Evolutionary conservation across 1,284 basidiomycete genomes (phyloP).

Genomic region (Cryptococcus sp.): DNA sequence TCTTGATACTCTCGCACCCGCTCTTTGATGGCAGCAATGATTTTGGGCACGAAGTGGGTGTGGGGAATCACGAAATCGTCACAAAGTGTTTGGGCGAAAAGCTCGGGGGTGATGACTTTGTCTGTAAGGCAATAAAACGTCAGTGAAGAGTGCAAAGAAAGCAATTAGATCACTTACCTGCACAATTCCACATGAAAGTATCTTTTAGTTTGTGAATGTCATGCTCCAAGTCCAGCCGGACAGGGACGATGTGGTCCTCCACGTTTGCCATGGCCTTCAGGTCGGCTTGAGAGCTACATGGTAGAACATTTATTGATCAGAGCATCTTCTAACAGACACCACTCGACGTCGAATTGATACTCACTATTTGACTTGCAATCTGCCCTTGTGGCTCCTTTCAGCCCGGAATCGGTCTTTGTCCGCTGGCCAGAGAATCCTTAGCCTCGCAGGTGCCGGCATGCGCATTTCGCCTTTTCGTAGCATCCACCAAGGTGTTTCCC

Average conservation of each 20-base stretch:
- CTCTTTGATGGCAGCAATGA: conserved; percentile 82
- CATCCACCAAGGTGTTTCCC: conserved; percentile 47
- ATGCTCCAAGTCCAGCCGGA: conserved; percentile 92
- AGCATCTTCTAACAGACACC: neutral
- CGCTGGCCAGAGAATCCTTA: conserved; percentile 68
- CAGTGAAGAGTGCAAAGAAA: too few relatives aligned
- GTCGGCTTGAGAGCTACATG: conserved; percentile 38
- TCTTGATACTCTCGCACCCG: conserved; percentile 67
- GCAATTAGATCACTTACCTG: conserved; percentile 67
- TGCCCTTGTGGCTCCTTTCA: conserved; percentile 56
- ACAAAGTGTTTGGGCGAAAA: conserved; percentile 84
- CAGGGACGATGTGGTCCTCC: conserved; percentile 70
- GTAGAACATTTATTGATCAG: neutral
- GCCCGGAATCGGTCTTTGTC: conserved; percentile 52
- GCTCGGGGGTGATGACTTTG: conserved; percentile 80
- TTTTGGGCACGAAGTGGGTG: conserved; percentile 66
- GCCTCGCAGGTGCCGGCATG: conserved; percentile 54
- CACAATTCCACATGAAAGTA: conserved; percentile 95
- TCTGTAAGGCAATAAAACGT: conserved; percentile 58
- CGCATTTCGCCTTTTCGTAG: conserved; percentile 35
- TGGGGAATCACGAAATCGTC: conserved; percentile 84
- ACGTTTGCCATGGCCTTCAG: conserved; percentile 51
- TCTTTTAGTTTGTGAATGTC: conserved; percentile 87
- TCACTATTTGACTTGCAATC: conserved; percentile 66
- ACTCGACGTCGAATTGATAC: conserved; percentile 45